Base-by-base conservation (phyloP, 1,139 yeast species). In the Debaryomyces sp. region DNA sequence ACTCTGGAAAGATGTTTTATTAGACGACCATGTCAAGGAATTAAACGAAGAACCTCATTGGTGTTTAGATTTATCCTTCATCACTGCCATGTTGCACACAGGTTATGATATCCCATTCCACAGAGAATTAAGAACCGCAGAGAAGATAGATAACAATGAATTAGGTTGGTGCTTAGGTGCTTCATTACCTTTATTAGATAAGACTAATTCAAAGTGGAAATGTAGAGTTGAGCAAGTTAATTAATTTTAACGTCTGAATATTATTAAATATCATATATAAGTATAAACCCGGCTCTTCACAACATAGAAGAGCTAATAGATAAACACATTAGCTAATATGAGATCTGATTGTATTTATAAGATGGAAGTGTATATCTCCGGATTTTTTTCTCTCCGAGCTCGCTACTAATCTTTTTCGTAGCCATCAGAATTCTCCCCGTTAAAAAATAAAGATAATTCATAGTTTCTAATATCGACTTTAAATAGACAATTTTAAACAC, bases 81-180 rank as follows among this genome's bases (percentile, higher is more conserved):
- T 94, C 78, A 84, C 89, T 17, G 86, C 97, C 4, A 75, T 94
- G 69, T 76, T 94, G 59, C 97, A 92, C 67, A 87, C 94, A 18
- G 99, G 99, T 44, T 95, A 95, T 70, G 98, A 92, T 58, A 90
- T 94, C 58, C 97, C 98, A 52, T 79, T 89, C 50, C 77, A 79
- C 59, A 85, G 99, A 66, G 98, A 92, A 68, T 82, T 94, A 59
- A 87, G 82, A 66, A 94, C 97, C 6, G 98, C 98, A 7, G 84
- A 89, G 73, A 90, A 83, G 63, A 90, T 94, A 57, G 87, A 84
- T 51, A 84, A 85, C 61, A 91, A 89, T 61, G 99, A 94, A 70
- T 77, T 94, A 46, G 99, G 98, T 32, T 94, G 99, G 99, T 94
- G 99, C 73, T 77, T 94, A 53, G 99, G 99, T 57, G 99, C 99